A percentile compares a stretch with the other conserved stretches of the same genome.
These are phyloP conservation scores for Aspergillus cejpii DNA, from an alignment of 2,329 filamentous ascomycete genomes.

Conservation along the genomic window DNA sequence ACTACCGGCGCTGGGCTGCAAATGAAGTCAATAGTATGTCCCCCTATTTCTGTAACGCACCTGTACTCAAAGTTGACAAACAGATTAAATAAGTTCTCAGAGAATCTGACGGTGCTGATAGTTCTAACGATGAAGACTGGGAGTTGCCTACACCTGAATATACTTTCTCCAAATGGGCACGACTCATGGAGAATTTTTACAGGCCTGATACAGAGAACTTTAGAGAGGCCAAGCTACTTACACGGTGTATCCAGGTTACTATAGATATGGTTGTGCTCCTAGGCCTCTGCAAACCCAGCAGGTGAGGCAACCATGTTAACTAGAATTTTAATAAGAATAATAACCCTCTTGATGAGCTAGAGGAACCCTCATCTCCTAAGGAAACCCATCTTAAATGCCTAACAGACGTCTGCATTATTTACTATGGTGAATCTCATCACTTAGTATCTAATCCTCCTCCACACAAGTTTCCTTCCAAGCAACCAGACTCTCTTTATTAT, in stretches of 20 bases:
- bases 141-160: conserved; percentile 39
- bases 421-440: conserved; percentile 19
- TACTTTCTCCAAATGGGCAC: conserved; percentile 19
- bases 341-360: conserved; percentile 6
- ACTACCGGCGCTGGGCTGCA: conserved; percentile 21
- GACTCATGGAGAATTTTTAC: conserved; percentile 25
- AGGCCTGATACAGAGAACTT: conserved; percentile 19
- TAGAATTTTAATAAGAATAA: conserved; percentile 15
- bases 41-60: conserved; percentile 20
- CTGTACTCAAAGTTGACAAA: conserved; percentile 21
- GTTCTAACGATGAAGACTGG: conserved; percentile 70
- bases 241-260: conserved; percentile 23
- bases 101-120: conserved; percentile 51
- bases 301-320: conserved; percentile 20
- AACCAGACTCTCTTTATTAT: conserved; percentile 21
- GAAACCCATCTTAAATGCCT: conserved; percentile 10
- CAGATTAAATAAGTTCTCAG: conserved; percentile 24
- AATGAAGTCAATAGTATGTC: conserved; percentile 27
- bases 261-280: conserved; percentile 24
- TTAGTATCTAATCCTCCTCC: conserved; percentile 21
- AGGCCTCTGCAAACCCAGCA: conserved; percentile 20
- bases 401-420: conserved; percentile 26
- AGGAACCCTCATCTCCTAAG: conserved; percentile 12
- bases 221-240: conserved; percentile 22
- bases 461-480: conserved; percentile 20